Percentiles rank a stretch among this genome's conserved stretches.
Evolutionary conservation across 2,329 filamentous ascomycete genomes (phyloP).

Genomic region (Alternaria sp.): DNA sequence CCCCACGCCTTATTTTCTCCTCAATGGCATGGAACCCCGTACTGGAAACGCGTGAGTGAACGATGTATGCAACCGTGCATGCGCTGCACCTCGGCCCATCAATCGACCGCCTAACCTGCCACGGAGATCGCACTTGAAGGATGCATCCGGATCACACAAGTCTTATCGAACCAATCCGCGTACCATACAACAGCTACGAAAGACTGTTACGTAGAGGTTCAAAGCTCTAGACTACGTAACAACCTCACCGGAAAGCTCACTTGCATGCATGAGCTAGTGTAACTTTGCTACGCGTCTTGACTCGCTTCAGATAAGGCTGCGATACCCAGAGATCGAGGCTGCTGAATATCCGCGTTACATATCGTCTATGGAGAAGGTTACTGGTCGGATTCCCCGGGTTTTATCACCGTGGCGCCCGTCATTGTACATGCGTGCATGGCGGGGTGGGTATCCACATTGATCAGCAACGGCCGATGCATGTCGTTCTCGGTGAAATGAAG

Average conservation of each 20-base stretch:
- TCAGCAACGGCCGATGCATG: conserved; percentile 11
- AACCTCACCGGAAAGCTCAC: conserved; percentile 24
- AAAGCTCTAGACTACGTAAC: conserved; percentile 31
- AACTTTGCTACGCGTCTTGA: conserved; percentile 10
- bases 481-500: neutral
- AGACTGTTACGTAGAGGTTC: conserved; percentile 17
- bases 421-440: conserved; percentile 35
- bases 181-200: conserved; percentile 9
- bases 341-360: conserved; percentile 32
- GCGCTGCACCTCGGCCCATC: neutral
- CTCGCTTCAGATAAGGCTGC: conserved; percentile 37
- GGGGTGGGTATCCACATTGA: conserved; percentile 29
- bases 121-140: neutral
- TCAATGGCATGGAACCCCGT: conserved; percentile 11
- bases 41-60: neutral
- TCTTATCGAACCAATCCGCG: conserved; percentile 19
- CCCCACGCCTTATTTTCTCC: conserved; percentile 20
- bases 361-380: conserved; percentile 17
- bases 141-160: neutral
- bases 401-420: conserved; percentile 18
- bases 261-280: conserved; percentile 26
- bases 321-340: conserved; percentile 15
- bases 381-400: conserved; percentile 27
- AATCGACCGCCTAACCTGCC: conserved; percentile 13
- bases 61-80: neutral